Base-by-base conservation (phyloP, 2,329 filamentous ascomycete genomes). In the Colletotrichum lini region DNA sequence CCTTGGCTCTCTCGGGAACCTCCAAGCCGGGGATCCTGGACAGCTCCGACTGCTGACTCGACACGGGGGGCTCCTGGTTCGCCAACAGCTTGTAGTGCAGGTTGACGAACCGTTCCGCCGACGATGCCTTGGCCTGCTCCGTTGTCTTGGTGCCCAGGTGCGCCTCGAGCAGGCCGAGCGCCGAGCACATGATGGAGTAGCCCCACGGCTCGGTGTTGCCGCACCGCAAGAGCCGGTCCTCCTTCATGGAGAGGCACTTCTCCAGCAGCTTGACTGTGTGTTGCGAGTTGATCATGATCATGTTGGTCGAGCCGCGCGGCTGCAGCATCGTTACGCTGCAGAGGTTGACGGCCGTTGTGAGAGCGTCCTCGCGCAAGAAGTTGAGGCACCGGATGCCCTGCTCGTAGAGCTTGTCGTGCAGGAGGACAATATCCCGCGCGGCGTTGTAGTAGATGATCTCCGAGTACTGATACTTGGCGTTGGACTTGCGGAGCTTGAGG, bases 151-250 rank as follows among this genome's bases (percentile, higher is more conserved):
- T 85, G 38, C 86, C 88, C 16, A 91, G 80, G 72, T 91, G 89
- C 0, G 88, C 87, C 77, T 91, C 88, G 30, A 91, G 81, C 12
- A 91, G 82, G 3, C 89, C 89, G 35, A 87, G 82, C 1, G 89
- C 88, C 3, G 88, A 87, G 74, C 88, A 91, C 86, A 91, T 89
- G 77, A 90, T 90, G 66, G 86, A 88, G 78, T 90, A 90, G 21
- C 88, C 88, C 89, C 89, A 91, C 0, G 89, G 89, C 76, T 91
- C 89, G 75, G 90, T 89, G 80, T 90, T 90, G 18, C 89, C 89
- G 72, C 88, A 90, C n/a, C 88, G 83, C 30, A 91, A 78, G 9
- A 91, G 84, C 1, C 88, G 85, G 74, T 91, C 88, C 75, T 90
- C 88, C 77, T 90, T 90, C 84, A 91, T 87, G 57, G 81, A 79